Conservation (phyloP, 495 filamentous ascomycete genomes). For the Bryoglossum gracile region DNA sequence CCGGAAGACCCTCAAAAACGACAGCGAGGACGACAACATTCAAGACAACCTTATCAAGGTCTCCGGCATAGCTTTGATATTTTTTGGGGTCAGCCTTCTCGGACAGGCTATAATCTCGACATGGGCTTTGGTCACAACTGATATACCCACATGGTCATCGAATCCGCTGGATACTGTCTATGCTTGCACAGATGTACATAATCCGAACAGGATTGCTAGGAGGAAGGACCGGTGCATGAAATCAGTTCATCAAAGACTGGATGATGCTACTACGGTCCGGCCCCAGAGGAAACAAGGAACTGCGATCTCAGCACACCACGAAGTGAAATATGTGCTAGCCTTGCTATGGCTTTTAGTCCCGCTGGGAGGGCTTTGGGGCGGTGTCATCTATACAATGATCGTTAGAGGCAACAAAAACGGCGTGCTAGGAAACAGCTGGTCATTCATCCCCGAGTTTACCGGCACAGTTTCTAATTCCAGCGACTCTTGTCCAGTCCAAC, state of each 20-base stretch:
- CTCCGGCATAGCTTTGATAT: conserved; percentile 29
- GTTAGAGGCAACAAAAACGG: conserved; percentile 20
- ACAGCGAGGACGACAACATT: not conserved
- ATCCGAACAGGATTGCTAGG: conserved; percentile 20
- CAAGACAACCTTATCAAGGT: conserved; percentile 25
- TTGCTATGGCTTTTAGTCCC: conserved; percentile 26
- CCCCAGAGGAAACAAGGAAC: conserved; percentile 27
- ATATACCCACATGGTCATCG: conserved; percentile 32
- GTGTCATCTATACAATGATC: conserved; percentile 23
- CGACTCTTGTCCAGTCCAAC: conserved; percentile 14
- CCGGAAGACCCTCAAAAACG: conserved; percentile 1
- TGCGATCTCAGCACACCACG: conserved; percentile 24
- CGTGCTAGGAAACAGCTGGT: conserved; percentile 28
- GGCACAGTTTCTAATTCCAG: conserved; percentile 1
- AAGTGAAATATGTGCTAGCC: conserved; percentile 24
- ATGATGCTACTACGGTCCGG: conserved; percentile 26
- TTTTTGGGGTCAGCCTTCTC: conserved; percentile 30
- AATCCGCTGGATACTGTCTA: conserved; percentile 29
- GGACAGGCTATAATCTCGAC: conserved; percentile 30
- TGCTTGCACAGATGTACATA: conserved; percentile 22
- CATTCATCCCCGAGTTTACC: conserved; percentile 24
- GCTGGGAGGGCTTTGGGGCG: conserved; percentile 27
- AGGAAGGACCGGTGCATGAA: conserved; percentile 30
- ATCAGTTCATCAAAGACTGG: conserved; percentile 23
- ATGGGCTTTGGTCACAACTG: conserved; percentile 28